Evolutionary conservation across 176 grass and related monocot genomes (phyloP).

Genomic region (Carex myosuroides): DNA sequence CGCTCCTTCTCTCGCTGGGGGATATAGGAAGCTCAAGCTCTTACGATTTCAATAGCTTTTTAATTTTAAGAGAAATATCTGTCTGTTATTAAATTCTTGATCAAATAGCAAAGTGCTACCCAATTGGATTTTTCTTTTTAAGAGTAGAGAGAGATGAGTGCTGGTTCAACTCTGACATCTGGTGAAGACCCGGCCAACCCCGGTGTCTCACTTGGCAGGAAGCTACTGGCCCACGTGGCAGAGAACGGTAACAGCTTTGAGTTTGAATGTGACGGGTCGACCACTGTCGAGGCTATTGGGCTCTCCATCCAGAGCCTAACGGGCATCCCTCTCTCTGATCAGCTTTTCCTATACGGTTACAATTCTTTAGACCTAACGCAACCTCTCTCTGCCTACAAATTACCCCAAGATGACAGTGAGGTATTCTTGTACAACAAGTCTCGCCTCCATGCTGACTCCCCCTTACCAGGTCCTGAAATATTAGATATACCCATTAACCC

Average conservation of each 20-base stretch:
- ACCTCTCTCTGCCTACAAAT: constrained; percentile 66
- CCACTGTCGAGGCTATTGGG: constrained; percentile 56
- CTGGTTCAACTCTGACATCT: constrained; percentile 68
- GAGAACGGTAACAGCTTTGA: constrained; percentile 93
- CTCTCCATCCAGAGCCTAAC: constrained; percentile 53
- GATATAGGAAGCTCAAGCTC: not conserved
- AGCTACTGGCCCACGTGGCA: constrained; percentile 72
- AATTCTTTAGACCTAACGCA: constrained; percentile 53
- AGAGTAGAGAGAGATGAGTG: constrained; percentile 55
- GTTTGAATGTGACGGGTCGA: constrained; percentile 69
- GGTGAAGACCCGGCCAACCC: constrained; percentile 22
- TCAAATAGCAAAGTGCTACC: not conserved
- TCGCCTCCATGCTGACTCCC: constrained; percentile 42
- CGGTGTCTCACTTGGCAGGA: constrained; percentile 48
- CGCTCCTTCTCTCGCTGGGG: not conserved
- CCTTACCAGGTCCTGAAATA: constrained; percentile 40
- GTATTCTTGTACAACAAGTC: constrained; percentile 95
- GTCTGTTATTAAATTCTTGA: not conserved
- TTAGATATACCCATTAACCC: constrained; percentile 45
- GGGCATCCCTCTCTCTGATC: constrained; percentile 43
- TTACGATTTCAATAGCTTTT: not conserved
- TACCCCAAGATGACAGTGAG: constrained; percentile 74
- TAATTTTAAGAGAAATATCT: not conserved
- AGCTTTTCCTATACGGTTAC: constrained; percentile 77
- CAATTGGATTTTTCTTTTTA: not conserved